Percentiles rank a stretch among this genome's conserved stretches.
Conservation (phyloP, 306 rosid species). For the Quercus variabilis region DNA sequence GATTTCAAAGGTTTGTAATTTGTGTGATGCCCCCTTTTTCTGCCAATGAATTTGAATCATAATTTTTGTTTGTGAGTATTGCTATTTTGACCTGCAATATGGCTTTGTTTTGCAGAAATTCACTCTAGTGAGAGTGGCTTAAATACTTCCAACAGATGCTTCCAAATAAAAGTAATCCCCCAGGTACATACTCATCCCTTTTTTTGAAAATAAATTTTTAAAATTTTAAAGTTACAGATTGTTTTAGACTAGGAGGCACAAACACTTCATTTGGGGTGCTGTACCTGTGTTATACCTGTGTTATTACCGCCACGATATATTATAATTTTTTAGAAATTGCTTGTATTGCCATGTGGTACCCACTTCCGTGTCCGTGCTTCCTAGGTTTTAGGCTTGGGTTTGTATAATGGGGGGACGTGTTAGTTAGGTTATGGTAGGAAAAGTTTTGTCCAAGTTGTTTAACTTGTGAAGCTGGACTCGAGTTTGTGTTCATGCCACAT, state of each 20-base stretch:
- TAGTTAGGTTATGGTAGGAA: not conserved
- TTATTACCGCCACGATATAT: too few species aligned
- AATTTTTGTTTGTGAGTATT: not conserved
- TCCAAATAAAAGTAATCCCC: constrained; percentile 62
- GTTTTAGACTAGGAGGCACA: too few species aligned
- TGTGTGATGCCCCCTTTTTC: not conserved
- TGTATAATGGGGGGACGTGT: not conserved
- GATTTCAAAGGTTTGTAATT: constrained; percentile 75
- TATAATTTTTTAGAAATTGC: too few species aligned
- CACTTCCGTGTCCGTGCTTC: too few species aligned
- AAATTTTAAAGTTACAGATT: not conserved
- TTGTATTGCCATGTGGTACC: too few species aligned
- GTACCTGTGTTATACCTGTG: too few species aligned
- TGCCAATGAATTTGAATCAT: not conserved
- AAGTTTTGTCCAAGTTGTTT: not conserved
- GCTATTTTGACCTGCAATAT: not conserved
- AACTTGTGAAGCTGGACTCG: not conserved
- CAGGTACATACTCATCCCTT: constrained; percentile 45
- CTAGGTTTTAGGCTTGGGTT: not conserved
- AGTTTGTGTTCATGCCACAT: too few species aligned
- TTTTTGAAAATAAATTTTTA: not conserved
- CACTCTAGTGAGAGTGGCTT: constrained; percentile 94
- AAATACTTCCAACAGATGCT: constrained; percentile 74
- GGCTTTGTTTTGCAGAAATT: constrained; percentile 56
- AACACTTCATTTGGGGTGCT: too few species aligned